These are phyloP conservation scores for Arabis alpina DNA, from an alignment of 345 rosid genomes.

Conservation along the genomic window DNA sequence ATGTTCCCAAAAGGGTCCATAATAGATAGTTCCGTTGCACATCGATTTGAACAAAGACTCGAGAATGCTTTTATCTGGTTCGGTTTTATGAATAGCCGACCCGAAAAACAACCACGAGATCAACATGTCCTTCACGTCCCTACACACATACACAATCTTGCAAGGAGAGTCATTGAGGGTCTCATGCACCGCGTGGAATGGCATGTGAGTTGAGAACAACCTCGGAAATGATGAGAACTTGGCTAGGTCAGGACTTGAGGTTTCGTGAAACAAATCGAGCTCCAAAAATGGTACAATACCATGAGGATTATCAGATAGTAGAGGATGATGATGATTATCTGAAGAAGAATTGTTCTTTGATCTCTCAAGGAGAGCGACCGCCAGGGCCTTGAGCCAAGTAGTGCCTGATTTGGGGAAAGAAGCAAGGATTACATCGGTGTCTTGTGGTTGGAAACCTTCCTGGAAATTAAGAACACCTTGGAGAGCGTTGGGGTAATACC, in stretches of 20 bases:
- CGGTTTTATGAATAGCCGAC: neutral
- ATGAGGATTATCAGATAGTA: conserved; percentile 25
- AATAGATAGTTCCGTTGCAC: conserved; percentile 30
- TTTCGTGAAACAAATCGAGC: neutral
- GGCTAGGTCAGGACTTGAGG: conserved; percentile 8
- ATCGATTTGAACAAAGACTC: conserved; percentile 27
- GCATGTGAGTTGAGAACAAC: conserved; percentile 29
- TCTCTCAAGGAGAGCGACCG: conserved; percentile 7
- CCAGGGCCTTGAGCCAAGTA: conserved; percentile 39
- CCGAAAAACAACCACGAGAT: conserved; percentile 14
- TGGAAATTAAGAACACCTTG: conserved; percentile 42
- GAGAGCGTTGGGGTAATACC: conserved; percentile 48
- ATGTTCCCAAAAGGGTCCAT: conserved; percentile 47
- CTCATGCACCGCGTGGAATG: neutral
- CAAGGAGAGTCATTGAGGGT: conserved; percentile 26
- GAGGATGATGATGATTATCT: conserved; percentile 19
- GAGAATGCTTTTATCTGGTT: neutral
- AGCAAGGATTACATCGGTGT: conserved; percentile 35
- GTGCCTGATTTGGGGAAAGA: conserved; percentile 38
- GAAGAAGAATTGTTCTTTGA: conserved; percentile 8
- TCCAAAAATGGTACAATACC: conserved; percentile 29
- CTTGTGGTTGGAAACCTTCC: conserved; percentile 19
- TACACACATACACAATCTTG: conserved; percentile 37
- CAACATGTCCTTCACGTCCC: conserved; percentile 23
- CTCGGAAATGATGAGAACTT: conserved; percentile 27